phyloP scores from a whole-genome alignment of 345 rosid genomes.

The Lumnitzera littorea region DNA sequence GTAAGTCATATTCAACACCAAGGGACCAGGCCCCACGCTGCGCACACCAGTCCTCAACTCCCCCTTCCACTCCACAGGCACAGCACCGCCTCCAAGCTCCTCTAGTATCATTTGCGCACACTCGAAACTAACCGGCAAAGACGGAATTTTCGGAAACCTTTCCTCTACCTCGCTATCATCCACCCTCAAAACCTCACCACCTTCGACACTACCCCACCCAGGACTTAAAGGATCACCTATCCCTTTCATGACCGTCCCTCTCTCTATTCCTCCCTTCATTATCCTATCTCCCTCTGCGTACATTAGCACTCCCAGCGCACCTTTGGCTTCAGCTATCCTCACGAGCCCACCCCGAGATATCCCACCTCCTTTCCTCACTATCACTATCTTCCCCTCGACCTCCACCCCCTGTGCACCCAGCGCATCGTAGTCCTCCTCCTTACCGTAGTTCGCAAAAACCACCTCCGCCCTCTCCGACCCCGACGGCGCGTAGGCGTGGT shows the following conservation, averaged over 20 bases:
- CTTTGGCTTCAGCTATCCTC: constrained; percentile 51
- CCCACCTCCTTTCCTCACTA: constrained; percentile 50
- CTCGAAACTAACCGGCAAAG: constrained; percentile 68
- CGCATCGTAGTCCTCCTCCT: constrained; percentile 61
- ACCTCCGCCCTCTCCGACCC: constrained; percentile 49
- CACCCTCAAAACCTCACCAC: constrained; percentile 54
- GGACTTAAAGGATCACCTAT: constrained; percentile 92
- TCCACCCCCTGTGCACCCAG: constrained; percentile 49
- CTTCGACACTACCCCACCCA: constrained; percentile 78
- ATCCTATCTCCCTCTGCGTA: constrained; percentile 43
- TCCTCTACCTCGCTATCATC: constrained; percentile 45
- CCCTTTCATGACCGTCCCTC: constrained; percentile 95
- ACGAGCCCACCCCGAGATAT: constrained; percentile 64
- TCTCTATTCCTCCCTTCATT: constrained; percentile 59
- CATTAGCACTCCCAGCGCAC: constrained; percentile 71
- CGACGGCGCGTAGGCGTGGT: constrained; percentile 94
- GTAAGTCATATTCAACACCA: constrained; percentile 60
- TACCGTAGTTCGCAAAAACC: constrained; percentile 70
- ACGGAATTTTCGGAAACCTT: constrained; percentile 69
- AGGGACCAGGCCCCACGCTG: constrained; percentile 66
- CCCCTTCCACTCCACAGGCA: constrained; percentile 54
- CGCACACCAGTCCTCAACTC: constrained; percentile 29
- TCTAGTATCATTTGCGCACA: constrained; percentile 61
- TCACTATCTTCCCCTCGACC: constrained; percentile 55
- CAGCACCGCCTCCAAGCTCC: constrained; percentile 47